Base-by-base conservation (phyloP, 805 yeast genomes). In the Kluyveromyces dobzhanskii region DNA sequence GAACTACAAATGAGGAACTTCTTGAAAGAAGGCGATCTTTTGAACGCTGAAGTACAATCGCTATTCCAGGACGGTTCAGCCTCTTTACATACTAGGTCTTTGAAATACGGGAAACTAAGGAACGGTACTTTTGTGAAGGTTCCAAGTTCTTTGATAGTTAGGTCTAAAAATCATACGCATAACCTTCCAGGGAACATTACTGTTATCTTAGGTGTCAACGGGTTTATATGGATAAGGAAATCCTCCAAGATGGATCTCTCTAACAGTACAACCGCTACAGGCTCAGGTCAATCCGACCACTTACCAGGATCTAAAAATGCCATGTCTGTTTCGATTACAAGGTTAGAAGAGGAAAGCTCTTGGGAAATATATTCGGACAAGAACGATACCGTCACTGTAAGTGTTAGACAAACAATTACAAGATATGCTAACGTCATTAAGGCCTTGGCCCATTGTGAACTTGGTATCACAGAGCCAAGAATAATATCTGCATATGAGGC, bases 41-140 rank as follows among this genome's bases (percentile, higher is more conserved):
- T 92, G 43, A 92, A 92, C 57, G 95, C 97, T 31, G 99, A 92
- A 61, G 95, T 92, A 13, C 98, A 94, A 64, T 78, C 85, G 12
- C 67, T 88, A 30, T 90, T 75, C 59, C 78, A 76, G 48, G 95
- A 87, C 59, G 98, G 98, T 16, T 75, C 86, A 46, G 97, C 96
- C 0, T 80, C 95, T 1, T 65, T 92, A 44, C 99, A 92, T 60
- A 92, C 98, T 1, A 76, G 99, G 59, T 90, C 97, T 0, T 68
- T 94, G 46, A 85, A 88, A 56, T 92, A 92, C 57, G 99, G 99
- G 12, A 92, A 92, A 59, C 69, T 92, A 45, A 76, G 97, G 59
- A 87, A 92, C 57, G 99, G 99, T 29, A 70, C 79, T 24, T 85
- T 87, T 49, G 64, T 84, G 17, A 70, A 71, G 39, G 92, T 90